These are phyloP conservation scores for Diaporthe amygdali DNA, from an alignment of 2,329 filamentous ascomycete genomes.

Conservation along the genomic window DNA sequence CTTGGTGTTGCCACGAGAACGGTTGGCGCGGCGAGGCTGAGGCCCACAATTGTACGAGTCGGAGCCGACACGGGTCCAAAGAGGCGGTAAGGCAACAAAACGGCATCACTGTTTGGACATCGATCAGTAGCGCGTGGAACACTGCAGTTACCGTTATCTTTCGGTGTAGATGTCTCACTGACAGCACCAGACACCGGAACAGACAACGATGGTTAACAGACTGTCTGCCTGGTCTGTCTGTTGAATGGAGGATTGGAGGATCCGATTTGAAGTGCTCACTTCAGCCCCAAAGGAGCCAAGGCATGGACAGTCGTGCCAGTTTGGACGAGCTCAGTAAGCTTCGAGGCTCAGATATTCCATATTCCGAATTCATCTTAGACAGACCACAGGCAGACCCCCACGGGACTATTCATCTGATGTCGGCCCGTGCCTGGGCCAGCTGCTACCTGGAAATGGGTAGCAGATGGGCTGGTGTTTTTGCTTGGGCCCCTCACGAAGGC, in stretches of 20 bases:
- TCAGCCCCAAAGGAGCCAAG: background rate
- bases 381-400: background rate
- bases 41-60: conserved; percentile 14
- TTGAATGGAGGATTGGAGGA: background rate
- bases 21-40: conserved; percentile 10
- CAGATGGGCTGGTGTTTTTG: background rate
- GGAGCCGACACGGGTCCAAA: conserved; percentile 18
- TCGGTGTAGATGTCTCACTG: background rate
- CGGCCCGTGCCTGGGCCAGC: background rate
- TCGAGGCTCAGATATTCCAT: background rate
- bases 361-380: conserved; percentile 5
- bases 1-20: conserved; percentile 1
- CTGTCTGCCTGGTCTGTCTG: background rate
- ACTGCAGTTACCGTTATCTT: conserved; percentile 13
- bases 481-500: background rate
- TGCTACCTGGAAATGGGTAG: background rate
- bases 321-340: background rate
- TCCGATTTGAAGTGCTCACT: background rate
- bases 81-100: conserved; percentile 12
- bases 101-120: background rate
- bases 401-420: conserved; percentile 1
- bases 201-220: background rate
- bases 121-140: background rate
- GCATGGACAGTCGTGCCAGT: background rate
- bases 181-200: background rate